Evolutionary conservation across 352 stramenopile species (phyloP).

Genomic region (Phytophthora melonis): DNA sequence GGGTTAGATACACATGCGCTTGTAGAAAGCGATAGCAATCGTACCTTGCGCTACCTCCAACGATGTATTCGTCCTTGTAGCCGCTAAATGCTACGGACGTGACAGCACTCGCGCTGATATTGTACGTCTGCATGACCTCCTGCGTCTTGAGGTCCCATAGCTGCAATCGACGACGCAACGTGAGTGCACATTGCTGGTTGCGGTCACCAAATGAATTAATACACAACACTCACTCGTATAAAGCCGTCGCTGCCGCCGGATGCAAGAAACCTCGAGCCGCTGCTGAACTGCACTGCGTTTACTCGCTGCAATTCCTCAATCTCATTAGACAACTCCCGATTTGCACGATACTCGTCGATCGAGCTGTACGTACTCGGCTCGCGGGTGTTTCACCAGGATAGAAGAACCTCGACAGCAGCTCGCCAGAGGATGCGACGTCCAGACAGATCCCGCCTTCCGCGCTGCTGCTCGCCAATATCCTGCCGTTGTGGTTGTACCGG

Average conservation of each 20-base stretch:
- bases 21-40: not conserved
- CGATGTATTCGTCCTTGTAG: conserved; percentile 78
- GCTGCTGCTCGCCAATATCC: conserved; percentile 72
- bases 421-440: conserved; percentile 60
- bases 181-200: not conserved
- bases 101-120: conserved; percentile 67
- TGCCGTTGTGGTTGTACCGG: conserved; percentile 77
- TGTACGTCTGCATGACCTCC: conserved; percentile 73
- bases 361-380: conserved; percentile 42
- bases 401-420: conserved; percentile 75
- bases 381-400: conserved; percentile 49
- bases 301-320: conserved; percentile 45
- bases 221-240: conserved; percentile 42
- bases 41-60: conserved; percentile 75
- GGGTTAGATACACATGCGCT: not conserved
- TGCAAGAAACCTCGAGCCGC: conserved; percentile 72
- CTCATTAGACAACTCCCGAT: not conserved
- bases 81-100: conserved; percentile 74
- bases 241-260: conserved; percentile 66
- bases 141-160: conserved; percentile 85
- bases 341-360: not conserved
- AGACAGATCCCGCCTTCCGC: conserved; percentile 69
- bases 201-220: not conserved
- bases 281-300: conserved; percentile 76
- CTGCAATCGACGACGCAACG: conserved; percentile 15